phyloP scores from a whole-genome alignment of 2,329 filamentous ascomycete species.

The Aspergillus candidus region DNA sequence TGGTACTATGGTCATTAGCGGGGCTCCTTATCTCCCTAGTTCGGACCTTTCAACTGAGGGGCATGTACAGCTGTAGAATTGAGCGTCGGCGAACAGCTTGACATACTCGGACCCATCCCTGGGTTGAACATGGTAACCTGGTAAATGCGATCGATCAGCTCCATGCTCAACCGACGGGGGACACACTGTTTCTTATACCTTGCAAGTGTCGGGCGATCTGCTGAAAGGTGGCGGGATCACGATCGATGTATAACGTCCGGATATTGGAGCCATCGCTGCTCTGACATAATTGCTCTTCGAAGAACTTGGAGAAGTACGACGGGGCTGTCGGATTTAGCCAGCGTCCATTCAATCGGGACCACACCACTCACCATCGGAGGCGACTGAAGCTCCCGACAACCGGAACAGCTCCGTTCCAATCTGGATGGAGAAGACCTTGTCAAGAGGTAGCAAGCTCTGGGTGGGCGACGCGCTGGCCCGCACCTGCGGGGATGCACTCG shows the following conservation, averaged over 20 bases:
- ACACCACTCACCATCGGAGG: slow-evolving; percentile 59
- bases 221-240: slow-evolving; percentile 79
- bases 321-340: slow-evolving; percentile 64
- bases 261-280: slow-evolving; percentile 55
- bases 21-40: background rate
- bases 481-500: too few relatives aligned
- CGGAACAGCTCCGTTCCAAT: slow-evolving; percentile 64
- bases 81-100: slow-evolving; percentile 85
- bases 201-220: slow-evolving; percentile 89
- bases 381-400: slow-evolving; percentile 63
- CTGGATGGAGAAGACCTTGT: slow-evolving; percentile 64
- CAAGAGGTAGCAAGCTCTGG: slow-evolving; percentile 42
- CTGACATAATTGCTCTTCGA: slow-evolving; percentile 69
- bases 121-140: slow-evolving; percentile 76
- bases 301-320: slow-evolving; percentile 94
- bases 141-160: slow-evolving; percentile 2
- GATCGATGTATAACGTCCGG: slow-evolving; percentile 88
- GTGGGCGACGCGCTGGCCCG: background rate
- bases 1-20: slow-evolving; percentile 57
- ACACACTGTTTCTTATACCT: slow-evolving; percentile 37
- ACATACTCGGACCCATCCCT: slow-evolving; percentile 82
- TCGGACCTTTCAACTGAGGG: background rate
- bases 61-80: slow-evolving; percentile 76
- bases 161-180: background rate
- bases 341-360: slow-evolving; percentile 1